Base-by-base conservation (phyloP, 2,329 filamentous ascomycete genomes). In the Fusarium begoniae region DNA sequence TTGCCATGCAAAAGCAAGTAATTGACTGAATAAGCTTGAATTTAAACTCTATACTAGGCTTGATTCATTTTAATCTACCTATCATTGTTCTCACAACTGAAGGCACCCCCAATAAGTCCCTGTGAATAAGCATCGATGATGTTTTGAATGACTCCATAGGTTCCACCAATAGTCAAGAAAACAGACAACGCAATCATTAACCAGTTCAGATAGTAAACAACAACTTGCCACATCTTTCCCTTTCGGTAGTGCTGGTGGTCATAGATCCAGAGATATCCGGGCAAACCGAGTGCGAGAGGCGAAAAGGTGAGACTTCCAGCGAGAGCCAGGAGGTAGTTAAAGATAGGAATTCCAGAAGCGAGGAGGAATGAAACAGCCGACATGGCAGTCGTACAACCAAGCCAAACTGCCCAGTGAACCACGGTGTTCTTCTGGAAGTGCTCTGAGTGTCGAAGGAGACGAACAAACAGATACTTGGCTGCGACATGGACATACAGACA, bases 391-490 rank as follows among this genome's bases (percentile, higher is more conserved):
- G 74, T 84, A 71, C 77, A 80, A 3, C 77, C 80, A 4, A 84
- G 65, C 83, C 83, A 84, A 2, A 79, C 77, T 6, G 68, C 64
- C 83, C 83, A 84, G 61, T 84, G 82, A 0, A 80, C 70, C 2
- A 78, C 15, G 0, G 79, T 80, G 70, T 83, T 82, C 43, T 76
- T 74, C 72, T 82, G 81, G 12, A 84, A 69, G 61, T 84, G 83
- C 26, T 63, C 54, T 11, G 82, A 83, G 67, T 81, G 66, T 24
- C 83, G 80, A 9, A 84, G 77, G 7, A 83, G 74, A 2, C 83
- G 81, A 14, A 84, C 82, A 40, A 84, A 84, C 11, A 84, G 64
- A 59, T 84, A 84, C 73, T 84, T 84, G 56, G 83, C 81, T 5
- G 82, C 80, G 8, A 82, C 80, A n/a, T 84, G 82, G 22, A 81